phyloP scores from a whole-genome alignment of 805 yeast genomes.

The Phaffomyces antillensis region DNA sequence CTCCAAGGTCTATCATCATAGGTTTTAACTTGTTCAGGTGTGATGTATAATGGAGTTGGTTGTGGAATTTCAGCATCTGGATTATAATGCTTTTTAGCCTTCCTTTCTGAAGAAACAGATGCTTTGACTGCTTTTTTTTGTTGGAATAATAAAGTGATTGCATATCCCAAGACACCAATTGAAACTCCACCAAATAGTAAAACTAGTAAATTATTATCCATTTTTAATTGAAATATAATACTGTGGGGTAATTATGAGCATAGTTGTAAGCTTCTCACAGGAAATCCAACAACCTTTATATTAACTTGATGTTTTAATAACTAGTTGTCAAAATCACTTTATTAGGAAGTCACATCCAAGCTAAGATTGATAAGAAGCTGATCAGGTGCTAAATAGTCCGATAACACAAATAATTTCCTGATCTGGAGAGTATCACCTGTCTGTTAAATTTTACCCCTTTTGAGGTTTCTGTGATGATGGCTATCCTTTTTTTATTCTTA shows the following conservation, averaged over 20 bases:
- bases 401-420: too few relatives aligned
- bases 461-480: too few relatives aligned
- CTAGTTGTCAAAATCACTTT: not conserved
- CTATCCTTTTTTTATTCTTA: too few relatives aligned
- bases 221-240: not conserved
- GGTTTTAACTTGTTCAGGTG: conserved; percentile 57
- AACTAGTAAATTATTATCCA: not conserved
- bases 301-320: not conserved
- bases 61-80: conserved; percentile 9
- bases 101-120: not conserved
- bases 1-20: conserved; percentile 78
- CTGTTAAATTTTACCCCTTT: too few relatives aligned
- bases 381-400: too few relatives aligned
- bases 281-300: not conserved
- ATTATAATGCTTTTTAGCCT: conserved; percentile 7
- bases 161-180: conserved; percentile 1
- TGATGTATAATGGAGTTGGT: conserved; percentile 54
- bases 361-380: not conserved
- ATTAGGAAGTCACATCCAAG: conserved; percentile 1
- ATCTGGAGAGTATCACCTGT: too few relatives aligned
- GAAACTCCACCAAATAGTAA: conserved; percentile 4
- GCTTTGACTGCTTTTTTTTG: conserved; percentile 2
- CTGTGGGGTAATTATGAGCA: too few relatives aligned
- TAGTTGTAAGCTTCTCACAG: not conserved
- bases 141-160: conserved; percentile 4